These are phyloP conservation scores for Albizia julibrissin DNA, from an alignment of 306 rosid genomes.

Conservation along the genomic window DNA sequence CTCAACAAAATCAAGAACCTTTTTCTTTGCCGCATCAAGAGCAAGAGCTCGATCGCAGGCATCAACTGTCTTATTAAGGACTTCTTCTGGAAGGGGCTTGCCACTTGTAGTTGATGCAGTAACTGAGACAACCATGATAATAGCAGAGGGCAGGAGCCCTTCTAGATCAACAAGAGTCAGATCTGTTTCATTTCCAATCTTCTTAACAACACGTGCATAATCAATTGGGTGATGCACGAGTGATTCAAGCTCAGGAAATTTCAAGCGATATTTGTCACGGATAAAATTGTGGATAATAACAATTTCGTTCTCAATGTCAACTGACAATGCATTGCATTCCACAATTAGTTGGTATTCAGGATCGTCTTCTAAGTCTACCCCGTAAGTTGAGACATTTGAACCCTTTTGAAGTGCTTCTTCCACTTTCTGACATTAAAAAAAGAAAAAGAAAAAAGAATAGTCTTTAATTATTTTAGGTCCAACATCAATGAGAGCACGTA, in stretches of 20 bases:
- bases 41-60: slow-evolving; percentile 97
- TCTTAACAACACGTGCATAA: slow-evolving; percentile 95
- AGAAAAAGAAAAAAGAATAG: too few relatives aligned
- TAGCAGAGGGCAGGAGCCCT: slow-evolving; percentile 93
- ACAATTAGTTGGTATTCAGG: slow-evolving; percentile 95
- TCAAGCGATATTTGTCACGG: slow-evolving; percentile 89
- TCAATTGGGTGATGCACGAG: slow-evolving; percentile 94
- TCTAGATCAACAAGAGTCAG: slow-evolving; percentile 91
- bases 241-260: slow-evolving; percentile 96
- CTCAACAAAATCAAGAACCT: slow-evolving; percentile 94
- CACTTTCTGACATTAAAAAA: slow-evolving; percentile 74
- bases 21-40: slow-evolving; percentile 87
- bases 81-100: slow-evolving; percentile 93
- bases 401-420: slow-evolving; percentile 76
- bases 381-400: slow-evolving; percentile 60
- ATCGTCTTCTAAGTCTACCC: slow-evolving; percentile 81
- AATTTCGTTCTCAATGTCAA: slow-evolving; percentile 95
- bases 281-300: slow-evolving; percentile 86
- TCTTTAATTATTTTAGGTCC: neutral
- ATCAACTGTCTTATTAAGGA: slow-evolving; percentile 72
- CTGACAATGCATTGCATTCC: slow-evolving; percentile 87
- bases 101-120: slow-evolving; percentile 98
- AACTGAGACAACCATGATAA: slow-evolving; percentile 95
- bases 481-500: slow-evolving; percentile 29
- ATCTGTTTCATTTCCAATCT: slow-evolving; percentile 95